Evolutionary conservation across 768 basidiomycete species (phyloP).

Genomic region (Kondoa subrosea): DNA sequence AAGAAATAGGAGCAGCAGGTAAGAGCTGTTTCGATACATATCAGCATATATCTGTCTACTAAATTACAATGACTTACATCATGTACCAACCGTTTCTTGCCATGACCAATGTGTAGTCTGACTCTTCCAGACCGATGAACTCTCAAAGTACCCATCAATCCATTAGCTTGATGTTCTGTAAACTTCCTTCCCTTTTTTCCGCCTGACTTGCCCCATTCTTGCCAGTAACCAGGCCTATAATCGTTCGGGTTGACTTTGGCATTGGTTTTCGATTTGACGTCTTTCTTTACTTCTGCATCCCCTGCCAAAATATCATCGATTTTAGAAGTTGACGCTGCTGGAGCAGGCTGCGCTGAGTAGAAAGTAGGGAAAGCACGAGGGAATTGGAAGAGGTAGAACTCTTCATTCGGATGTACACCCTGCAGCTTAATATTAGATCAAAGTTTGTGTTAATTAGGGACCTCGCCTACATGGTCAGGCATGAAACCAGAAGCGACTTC

Average conservation of each 20-base stretch:
- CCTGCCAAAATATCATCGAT: neutral
- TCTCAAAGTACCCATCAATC: constrained; percentile 25
- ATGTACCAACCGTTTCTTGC: constrained; percentile 21
- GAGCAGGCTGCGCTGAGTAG: neutral
- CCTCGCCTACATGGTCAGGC: constrained; percentile 11
- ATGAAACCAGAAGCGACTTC: constrained; percentile 12
- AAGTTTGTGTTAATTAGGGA: neutral
- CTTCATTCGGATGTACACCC: constrained; percentile 21
- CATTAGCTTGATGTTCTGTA: constrained; percentile 9
- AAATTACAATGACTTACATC: neutral
- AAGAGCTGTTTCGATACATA: constrained; percentile 19
- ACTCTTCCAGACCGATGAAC: constrained; percentile 25
- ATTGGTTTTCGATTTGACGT: constrained; percentile 20
- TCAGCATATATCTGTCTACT: neutral
- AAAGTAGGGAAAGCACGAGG: constrained; percentile 26
- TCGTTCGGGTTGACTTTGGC: constrained; percentile 5
- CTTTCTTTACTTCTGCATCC: neutral
- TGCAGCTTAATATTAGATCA: neutral
- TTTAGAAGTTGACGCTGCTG: neutral
- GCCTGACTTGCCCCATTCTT: constrained; percentile 18
- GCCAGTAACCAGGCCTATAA: constrained; percentile 20
- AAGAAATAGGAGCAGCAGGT: constrained; percentile 26
- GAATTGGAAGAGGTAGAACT: constrained; percentile 29
- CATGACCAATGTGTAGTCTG: constrained; percentile 21
- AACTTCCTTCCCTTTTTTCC: constrained; percentile 16